These are phyloP conservation scores for Aspergillus olivimuriae DNA, from an alignment of 495 filamentous ascomycete genomes.

Conservation along the genomic window DNA sequence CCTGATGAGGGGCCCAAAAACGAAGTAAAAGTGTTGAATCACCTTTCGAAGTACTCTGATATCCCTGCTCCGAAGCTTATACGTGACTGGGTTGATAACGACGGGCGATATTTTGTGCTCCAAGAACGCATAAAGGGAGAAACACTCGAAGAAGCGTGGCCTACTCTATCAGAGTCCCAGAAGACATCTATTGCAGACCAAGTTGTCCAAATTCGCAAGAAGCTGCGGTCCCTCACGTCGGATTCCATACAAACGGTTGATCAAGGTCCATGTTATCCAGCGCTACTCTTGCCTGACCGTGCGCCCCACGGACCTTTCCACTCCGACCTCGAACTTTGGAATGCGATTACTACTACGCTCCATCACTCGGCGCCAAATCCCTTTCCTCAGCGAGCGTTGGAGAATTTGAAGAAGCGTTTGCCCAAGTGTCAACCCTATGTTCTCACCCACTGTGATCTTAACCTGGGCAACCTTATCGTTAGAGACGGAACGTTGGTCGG, in stretches of 20 bases:
- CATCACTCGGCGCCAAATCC: no score
- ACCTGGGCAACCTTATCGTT: slow-evolving; percentile 27
- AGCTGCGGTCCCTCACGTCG: slow-evolving; percentile 22
- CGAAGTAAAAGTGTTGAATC: slow-evolving; percentile 19
- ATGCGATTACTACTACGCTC: slow-evolving; percentile 13
- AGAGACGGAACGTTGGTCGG: slow-evolving; percentile 17
- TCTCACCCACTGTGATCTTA: slow-evolving; percentile 26
- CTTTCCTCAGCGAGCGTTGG: slow-evolving; percentile 12
- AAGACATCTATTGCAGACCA: slow-evolving; percentile 21
- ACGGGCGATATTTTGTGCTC: slow-evolving; percentile 26
- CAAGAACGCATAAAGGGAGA: slow-evolving; percentile 20
- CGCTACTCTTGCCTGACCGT: slow-evolving; percentile 15
- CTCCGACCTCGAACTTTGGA: slow-evolving; percentile 19
- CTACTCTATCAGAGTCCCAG: slow-evolving; percentile 18
- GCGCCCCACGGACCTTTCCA: slow-evolving; percentile 18
- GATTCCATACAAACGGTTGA: slow-evolving; percentile 17
- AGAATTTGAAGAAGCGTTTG: slow-evolving; percentile 17
- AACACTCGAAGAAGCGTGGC: slow-evolving; percentile 28
- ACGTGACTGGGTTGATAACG: slow-evolving; percentile 25
- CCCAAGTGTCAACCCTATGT: slow-evolving; percentile 21
- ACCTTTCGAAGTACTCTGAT: slow-evolving; percentile 15
- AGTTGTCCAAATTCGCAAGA: slow-evolving; percentile 20
- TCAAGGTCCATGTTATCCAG: slow-evolving; percentile 17
- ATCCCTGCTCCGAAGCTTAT: slow-evolving; percentile 25
- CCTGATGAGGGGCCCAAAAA: slow-evolving; percentile 21